Conservation (phyloP, 1,139 yeast species). For the Pichia sp. region DNA sequence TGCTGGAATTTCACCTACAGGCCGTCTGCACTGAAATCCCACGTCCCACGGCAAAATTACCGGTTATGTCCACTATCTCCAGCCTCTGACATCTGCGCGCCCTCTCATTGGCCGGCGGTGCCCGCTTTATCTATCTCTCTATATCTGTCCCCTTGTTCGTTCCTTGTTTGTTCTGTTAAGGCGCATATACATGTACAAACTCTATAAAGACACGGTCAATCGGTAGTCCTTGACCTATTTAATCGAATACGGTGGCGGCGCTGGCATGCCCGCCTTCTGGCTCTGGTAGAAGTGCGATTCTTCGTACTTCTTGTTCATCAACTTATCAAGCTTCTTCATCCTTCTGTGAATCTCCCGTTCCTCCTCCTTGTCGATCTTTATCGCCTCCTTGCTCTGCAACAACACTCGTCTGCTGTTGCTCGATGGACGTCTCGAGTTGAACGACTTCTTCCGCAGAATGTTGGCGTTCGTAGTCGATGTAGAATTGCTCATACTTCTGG, state of each 20-base stretch:
- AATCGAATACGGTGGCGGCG: constrained; percentile 29
- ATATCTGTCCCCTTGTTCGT: too few species aligned
- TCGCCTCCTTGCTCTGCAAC: constrained; percentile 1
- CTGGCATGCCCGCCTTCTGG: background rate
- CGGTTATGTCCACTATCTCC: constrained; percentile 4
- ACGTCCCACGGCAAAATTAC: background rate
- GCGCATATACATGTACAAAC: too few species aligned
- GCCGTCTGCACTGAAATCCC: too few species aligned
- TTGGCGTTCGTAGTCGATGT: too few species aligned
- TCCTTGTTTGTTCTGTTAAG: too few species aligned
- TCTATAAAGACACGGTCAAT: too few species aligned
- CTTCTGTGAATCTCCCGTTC: constrained; percentile 26
- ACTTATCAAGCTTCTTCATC: constrained; percentile 26
- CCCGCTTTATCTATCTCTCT: background rate
- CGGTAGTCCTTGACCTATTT: too few species aligned
- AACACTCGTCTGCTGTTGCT: background rate
- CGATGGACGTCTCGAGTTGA: background rate
- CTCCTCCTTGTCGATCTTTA: constrained; percentile 22
- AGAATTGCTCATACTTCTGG: background rate
- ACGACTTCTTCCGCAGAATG: background rate
- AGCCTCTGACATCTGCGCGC: constrained; percentile 9
- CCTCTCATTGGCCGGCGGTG: constrained; percentile 10
- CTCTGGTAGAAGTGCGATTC: constrained; percentile 4
- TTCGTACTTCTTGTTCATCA: constrained; percentile 18
- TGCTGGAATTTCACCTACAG: too few species aligned